Evolutionary conservation across 805 yeast species (phyloP), one percentile per base, ranked within the genome.

Genomic region (Candida andamanensis): DNA sequence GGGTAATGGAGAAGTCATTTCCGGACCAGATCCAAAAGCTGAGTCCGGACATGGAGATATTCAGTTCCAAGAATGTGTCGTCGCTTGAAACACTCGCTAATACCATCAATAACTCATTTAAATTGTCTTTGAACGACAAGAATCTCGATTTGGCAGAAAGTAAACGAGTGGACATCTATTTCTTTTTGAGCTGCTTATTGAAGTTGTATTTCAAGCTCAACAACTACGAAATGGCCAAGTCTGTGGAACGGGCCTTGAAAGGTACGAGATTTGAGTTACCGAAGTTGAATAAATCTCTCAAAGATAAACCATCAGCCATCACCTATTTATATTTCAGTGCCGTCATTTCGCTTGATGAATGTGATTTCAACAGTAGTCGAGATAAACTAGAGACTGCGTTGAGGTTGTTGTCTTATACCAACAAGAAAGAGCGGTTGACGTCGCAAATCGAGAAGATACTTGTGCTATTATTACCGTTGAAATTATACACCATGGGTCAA

Each of bases 111-210:
- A 69, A 76, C 38, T 73, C 89, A 5, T 82, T 85, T 58, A 84
- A 81, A 36, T 50, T 82, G 4, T 84, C 95, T 40, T 62, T 87
- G 26, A 84, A 83, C 41, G 96, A 87, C 54, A 70, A 89, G 36
- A 77, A 76, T 39, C 71, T 74, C n/a, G 72, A 71, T 17, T 29
- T 54, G 14, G 30, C 28, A 0, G 45, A 46, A 10, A 74, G 80
- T 39, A 81, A 83, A 49, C 69, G 79, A 46, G 55, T 58, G 41
- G 83, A 80, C 30, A 78, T 82, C 13, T 84, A 80, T 55, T 78
- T 73, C 54, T 80, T 85, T 51, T 72, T 83, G 13, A 78, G 80
- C 24, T 70, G 78, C 33, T 70, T 86, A 36, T 76, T 85, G 53
- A 75, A 74, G 44, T 67, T 82, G 15, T 86, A 85, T 56, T 77